Conservation (phyloP, 768 basidiomycete genomes). For the Russula dissimulans region DNA sequence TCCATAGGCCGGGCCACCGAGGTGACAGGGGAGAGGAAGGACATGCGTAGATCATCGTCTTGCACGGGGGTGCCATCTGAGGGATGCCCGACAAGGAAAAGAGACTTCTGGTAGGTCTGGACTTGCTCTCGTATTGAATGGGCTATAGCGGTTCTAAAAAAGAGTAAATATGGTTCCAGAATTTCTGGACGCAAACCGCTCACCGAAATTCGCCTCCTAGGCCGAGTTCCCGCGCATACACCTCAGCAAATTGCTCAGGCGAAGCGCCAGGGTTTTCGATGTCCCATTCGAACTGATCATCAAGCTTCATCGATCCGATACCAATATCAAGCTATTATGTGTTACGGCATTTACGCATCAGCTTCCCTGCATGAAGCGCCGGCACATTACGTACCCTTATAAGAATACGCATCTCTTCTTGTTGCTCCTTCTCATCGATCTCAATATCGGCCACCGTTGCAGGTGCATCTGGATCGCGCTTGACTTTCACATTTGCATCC, state of each 20-base stretch:
- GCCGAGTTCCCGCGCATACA: slow-evolving; percentile 80
- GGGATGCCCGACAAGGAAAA: slow-evolving; percentile 84
- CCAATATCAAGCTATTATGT: slow-evolving; percentile 85
- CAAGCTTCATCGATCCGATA: slow-evolving; percentile 84
- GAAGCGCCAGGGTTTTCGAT: slow-evolving; percentile 68
- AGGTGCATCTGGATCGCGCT: slow-evolving; percentile 21
- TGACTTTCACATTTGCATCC: slow-evolving; percentile 18
- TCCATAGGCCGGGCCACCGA: slow-evolving; percentile 66
- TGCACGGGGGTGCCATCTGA: slow-evolving; percentile 67
- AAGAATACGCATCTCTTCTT: slow-evolving; percentile 85
- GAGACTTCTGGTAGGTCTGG: slow-evolving; percentile 81
- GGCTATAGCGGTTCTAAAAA: slow-evolving; percentile 76
- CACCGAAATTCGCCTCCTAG: slow-evolving; percentile 89
- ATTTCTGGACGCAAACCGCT: slow-evolving; percentile 23
- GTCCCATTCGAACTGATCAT: slow-evolving; percentile 99
- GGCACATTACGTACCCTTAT: slow-evolving; percentile 60
- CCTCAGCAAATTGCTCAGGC: slow-evolving; percentile 88
- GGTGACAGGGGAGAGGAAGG: slow-evolving; percentile 77
- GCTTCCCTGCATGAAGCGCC: background rate
- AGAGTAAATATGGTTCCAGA: background rate
- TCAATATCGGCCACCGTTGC: slow-evolving; percentile 53
- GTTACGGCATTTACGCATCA: slow-evolving; percentile 2
- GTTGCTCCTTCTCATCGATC: slow-evolving; percentile 52
- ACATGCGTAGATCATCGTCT: slow-evolving; percentile 86
- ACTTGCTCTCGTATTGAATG: slow-evolving; percentile 96